Conservation (phyloP, 2,329 filamentous ascomycete genomes). For the Colletotrichum lini region DNA sequence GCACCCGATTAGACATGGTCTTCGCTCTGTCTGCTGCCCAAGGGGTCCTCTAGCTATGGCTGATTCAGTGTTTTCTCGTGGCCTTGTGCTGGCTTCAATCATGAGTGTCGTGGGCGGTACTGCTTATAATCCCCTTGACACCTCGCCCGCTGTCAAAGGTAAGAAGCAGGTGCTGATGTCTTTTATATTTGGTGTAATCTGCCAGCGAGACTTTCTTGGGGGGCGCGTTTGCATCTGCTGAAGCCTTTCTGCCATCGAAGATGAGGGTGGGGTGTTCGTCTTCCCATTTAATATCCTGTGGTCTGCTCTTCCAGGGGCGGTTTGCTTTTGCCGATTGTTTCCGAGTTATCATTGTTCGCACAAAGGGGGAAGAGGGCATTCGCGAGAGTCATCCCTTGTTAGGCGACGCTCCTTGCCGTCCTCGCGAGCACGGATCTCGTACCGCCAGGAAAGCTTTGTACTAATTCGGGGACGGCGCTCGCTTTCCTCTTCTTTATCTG, state of each 20-base stretch:
- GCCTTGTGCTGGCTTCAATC: not conserved
- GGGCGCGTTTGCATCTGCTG: not conserved
- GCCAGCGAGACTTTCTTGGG: not conserved
- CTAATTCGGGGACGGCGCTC: not conserved
- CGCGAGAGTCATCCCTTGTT: not conserved
- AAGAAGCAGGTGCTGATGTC: not conserved
- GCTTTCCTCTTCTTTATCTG: too few species aligned
- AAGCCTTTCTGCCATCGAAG: not conserved
- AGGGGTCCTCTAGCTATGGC: not conserved
- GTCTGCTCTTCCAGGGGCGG: not conserved
- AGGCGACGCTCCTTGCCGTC: not conserved
- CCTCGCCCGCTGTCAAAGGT: not conserved
- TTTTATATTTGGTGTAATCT: not conserved
- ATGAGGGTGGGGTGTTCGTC: not conserved
- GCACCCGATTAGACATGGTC: constrained; percentile 22
- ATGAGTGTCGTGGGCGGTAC: not conserved
- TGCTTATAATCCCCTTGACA: not conserved
- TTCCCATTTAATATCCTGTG: not conserved
- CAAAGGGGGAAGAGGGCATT: not conserved
- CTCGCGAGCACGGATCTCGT: not conserved
- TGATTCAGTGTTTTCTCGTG: too few species aligned
- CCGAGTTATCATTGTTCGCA: not conserved
- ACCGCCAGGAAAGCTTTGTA: not conserved
- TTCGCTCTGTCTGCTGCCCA: not conserved
- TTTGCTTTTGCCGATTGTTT: not conserved